Percentiles rank a stretch among this genome's conserved stretches.
phyloP scores from a whole-genome alignment of 2,329 filamentous ascomycete species.

The Colletotrichum godetiae region DNA sequence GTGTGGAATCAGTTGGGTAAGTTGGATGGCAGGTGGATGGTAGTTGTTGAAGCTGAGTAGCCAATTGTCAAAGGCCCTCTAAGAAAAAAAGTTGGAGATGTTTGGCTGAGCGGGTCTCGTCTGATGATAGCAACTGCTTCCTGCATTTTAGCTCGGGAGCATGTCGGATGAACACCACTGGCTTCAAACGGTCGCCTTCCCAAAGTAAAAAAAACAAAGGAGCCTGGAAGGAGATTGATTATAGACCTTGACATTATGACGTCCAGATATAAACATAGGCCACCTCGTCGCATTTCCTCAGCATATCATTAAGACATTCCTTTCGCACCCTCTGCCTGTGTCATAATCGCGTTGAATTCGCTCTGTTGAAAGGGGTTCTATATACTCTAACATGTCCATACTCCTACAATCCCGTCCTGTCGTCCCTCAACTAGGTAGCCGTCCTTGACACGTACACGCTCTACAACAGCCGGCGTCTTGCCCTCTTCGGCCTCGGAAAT shows the following conservation, averaged over 20 bases:
- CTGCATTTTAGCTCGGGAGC: background rate
- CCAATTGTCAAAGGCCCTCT: background rate
- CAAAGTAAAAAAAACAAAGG: background rate
- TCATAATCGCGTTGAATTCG: constrained; percentile 29
- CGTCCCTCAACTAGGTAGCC: constrained; percentile 94
- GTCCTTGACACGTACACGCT: constrained; percentile 90
- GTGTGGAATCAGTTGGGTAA: too few species aligned
- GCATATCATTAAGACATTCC: background rate
- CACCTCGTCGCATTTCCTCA: background rate
- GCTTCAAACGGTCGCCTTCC: background rate
- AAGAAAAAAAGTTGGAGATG: background rate
- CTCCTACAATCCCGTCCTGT: constrained; percentile 86
- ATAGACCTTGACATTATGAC: background rate
- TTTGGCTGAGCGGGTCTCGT: constrained; percentile 15
- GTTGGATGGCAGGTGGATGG: too few species aligned
- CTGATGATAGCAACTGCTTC: background rate
- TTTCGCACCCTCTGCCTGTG: background rate
- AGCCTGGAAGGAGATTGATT: too few species aligned
- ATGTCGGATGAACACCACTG: constrained; percentile 14
- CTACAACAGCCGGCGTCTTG: constrained; percentile 76
- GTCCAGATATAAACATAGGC: background rate
- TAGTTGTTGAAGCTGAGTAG: too few species aligned
- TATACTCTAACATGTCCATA: constrained; percentile 78
- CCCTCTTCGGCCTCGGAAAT: constrained; percentile 75
- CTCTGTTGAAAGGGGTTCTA: constrained; percentile 26